Evolutionary conservation across 768 basidiomycete species (phyloP), one percentile per base, ranked within the genome.

Genomic region (Boletus bicolor): DNA sequence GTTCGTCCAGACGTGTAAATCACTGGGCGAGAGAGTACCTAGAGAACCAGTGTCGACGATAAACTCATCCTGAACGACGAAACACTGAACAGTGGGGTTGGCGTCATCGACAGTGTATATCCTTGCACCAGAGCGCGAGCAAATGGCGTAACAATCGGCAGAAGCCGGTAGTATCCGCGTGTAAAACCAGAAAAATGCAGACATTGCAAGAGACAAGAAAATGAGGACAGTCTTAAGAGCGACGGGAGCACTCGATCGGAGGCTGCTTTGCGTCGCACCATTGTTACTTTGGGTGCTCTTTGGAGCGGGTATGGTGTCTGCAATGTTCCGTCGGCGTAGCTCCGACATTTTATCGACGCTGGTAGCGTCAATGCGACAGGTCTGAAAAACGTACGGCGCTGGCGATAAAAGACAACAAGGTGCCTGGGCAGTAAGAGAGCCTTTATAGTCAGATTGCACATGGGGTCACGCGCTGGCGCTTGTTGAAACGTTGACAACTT

Each of bases 31-130:
- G 36, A 49, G 24, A 81, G 59, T 56, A 88, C 87, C 76, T 42
- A 84, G 69, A 59, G 77, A 75, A 44, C 87, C 87, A 7, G 72
- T 77, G 52, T 80, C 82, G 14, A 75, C 65, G 57, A 91, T 83
- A 53, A 70, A 65, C 37, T 74, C 69, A 28, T 76, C 76, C 38
- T 79, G 67, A 19, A 90, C 75, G 21, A 88, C 78, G 37, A 91
- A 75, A 59, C 89, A 91, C 63, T 90, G 81, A 6, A 77, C 80
- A 53, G 70, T 75, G 5, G 79, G 70, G 56, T 80, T 77, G 32
- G 67, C 53, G 7, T 71, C 68, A 64, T 91, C 85, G n/a, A 89
- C 85, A 17, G 85, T 87, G 62, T 89, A 89, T 47, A 91, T 78
- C 32, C 72, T 70, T 47, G 75, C 61, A 19, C 75, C 76, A 11